These are phyloP conservation scores for Candida suzukii DNA, from an alignment of 805 yeast species.

Conservation along the genomic window DNA sequence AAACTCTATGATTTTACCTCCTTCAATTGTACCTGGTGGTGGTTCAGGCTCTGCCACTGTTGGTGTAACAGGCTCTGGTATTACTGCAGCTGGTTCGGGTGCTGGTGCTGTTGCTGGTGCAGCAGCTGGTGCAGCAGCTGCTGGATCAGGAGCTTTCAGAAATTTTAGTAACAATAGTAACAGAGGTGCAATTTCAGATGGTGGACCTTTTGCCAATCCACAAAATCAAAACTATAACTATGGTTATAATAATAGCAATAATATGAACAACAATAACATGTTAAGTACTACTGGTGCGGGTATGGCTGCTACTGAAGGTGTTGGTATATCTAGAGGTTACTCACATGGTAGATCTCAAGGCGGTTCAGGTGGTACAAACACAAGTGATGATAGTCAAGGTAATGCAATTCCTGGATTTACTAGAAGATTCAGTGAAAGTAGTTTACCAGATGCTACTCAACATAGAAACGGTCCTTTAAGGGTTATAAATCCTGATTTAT, in stretches of 20 bases:
- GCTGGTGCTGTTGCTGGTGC: background rate
- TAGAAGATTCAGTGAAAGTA: conserved; percentile 27
- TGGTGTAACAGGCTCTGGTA: background rate
- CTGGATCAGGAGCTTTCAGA: conserved; percentile 10
- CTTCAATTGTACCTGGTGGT: conserved; percentile 1
- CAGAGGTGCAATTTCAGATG: background rate
- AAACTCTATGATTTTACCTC: conserved; percentile 5
- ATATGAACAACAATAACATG: background rate
- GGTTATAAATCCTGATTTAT: conserved; percentile 26
- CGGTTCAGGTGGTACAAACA: conserved; percentile 1
- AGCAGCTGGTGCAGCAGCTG: conserved; percentile 11
- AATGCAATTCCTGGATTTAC: conserved; percentile 15
- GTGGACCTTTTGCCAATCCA: background rate
- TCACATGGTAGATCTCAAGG: background rate
- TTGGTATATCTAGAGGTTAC: conserved; percentile 1
- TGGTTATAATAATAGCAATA: background rate
- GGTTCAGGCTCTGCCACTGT: background rate
- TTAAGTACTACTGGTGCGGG: background rate
- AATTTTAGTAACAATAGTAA: background rate
- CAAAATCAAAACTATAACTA: background rate
- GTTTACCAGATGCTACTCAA: conserved; percentile 25
- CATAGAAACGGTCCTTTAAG: conserved; percentile 19
- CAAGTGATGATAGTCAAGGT: background rate
- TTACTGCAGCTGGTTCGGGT: background rate
- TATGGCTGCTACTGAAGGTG: background rate